A percentile compares a stretch with the other conserved stretches of the same genome.
Conservation (phyloP, 805 yeast species). For the Cyberlindnera americana region DNA sequence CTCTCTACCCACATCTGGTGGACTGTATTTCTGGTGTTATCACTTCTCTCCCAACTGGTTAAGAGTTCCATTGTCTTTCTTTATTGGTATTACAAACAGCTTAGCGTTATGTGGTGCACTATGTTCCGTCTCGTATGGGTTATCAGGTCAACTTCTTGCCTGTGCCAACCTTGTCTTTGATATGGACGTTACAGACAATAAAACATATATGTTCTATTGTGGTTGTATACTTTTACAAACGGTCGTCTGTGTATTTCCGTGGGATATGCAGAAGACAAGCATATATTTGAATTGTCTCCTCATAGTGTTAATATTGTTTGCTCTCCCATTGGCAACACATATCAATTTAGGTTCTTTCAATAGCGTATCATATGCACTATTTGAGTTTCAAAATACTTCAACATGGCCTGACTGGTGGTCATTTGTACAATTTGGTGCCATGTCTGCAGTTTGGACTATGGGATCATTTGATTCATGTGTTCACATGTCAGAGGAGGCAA, state of each 20-base stretch:
- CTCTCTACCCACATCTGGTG: constrained; percentile 69
- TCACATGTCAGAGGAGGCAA: constrained; percentile 72
- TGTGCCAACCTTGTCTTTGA: constrained; percentile 40
- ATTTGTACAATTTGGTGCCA: constrained; percentile 45
- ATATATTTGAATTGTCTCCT: constrained; percentile 48
- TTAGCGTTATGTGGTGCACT: constrained; percentile 60
- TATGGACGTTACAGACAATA: constrained; percentile 47
- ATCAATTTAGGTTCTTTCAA: constrained; percentile 35
- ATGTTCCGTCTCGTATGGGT: constrained; percentile 64
- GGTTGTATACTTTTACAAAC: constrained; percentile 50
- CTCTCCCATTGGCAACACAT: constrained; percentile 53
- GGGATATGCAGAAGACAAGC: constrained; percentile 37
- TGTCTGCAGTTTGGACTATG: constrained; percentile 74
- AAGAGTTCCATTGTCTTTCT: constrained; percentile 48
- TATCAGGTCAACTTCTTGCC: constrained; percentile 52
- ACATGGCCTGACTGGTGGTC: constrained; percentile 62
- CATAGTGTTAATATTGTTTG: constrained; percentile 50
- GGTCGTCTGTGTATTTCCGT: constrained; percentile 24
- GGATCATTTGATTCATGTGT: constrained; percentile 71
- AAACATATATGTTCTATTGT: constrained; percentile 55
- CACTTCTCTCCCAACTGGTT: constrained; percentile 52
- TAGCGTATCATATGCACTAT: constrained; percentile 52
- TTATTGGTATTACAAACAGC: constrained; percentile 65
- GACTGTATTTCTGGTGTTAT: constrained; percentile 60
- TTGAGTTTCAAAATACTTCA: constrained; percentile 44